phyloP scores from a whole-genome alignment of 768 basidiomycete species.

The Agaricus blazei region DNA sequence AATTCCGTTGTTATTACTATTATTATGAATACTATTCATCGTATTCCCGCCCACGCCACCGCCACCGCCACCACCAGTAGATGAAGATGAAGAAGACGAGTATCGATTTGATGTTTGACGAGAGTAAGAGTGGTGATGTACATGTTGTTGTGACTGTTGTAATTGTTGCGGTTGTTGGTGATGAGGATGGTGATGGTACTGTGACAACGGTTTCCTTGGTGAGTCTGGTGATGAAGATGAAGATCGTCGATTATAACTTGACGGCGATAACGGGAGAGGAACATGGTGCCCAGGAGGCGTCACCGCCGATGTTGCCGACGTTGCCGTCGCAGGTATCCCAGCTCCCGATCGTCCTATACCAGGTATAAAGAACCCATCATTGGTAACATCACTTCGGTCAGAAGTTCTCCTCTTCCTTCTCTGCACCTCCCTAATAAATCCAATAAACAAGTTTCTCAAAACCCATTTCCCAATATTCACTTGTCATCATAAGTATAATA shows the following conservation, averaged over 20 bases:
- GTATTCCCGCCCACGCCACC: too few species aligned
- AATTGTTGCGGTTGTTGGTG: background rate
- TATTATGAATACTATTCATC: too few species aligned
- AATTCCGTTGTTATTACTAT: background rate
- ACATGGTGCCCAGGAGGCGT: background rate
- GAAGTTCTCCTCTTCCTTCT: constrained; percentile 23
- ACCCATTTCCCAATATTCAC: constrained; percentile 95
- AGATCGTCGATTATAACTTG: background rate
- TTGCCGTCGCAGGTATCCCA: background rate
- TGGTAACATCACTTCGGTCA: constrained; percentile 16
- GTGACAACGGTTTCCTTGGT: background rate
- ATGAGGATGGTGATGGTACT: background rate
- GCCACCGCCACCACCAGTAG: too few species aligned
- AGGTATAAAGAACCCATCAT: constrained; percentile 19
- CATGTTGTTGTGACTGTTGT: too few species aligned
- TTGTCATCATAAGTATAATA: constrained; percentile 22
- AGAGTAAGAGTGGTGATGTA: background rate
- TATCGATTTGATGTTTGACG: background rate
- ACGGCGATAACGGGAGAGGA: background rate
- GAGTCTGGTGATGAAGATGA: constrained; percentile 2
- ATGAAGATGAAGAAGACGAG: background rate
- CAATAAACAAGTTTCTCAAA: constrained; percentile 76
- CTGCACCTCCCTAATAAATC: constrained; percentile 71
- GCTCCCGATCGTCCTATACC: constrained; percentile 12
- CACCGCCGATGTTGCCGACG: background rate